Evolutionary conservation across 2,329 filamentous ascomycete species (phyloP).

Genomic region (Aureobasidium subglaciale): DNA sequence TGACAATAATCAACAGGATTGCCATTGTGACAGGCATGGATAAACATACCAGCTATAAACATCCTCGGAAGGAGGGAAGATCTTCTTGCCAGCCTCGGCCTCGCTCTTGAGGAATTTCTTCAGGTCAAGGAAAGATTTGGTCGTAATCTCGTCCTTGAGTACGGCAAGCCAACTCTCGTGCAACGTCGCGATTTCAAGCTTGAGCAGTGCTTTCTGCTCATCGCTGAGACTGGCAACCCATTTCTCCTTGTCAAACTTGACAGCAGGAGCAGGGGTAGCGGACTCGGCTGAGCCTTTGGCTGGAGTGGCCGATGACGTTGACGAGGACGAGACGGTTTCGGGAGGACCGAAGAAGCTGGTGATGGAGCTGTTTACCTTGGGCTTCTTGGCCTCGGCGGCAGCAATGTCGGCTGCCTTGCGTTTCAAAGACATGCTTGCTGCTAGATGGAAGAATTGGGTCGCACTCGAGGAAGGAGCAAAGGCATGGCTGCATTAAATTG

Average conservation of each 20-base stretch:
- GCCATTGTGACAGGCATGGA: neutral
- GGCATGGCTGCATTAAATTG: neutral
- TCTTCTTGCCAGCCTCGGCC: constrained; percentile 62
- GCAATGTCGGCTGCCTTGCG: constrained; percentile 41
- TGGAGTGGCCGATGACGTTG: constrained; percentile 26
- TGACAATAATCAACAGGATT: constrained; percentile 31
- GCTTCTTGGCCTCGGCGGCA: constrained; percentile 42
- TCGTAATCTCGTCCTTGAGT: constrained; percentile 77
- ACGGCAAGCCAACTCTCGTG: constrained; percentile 86
- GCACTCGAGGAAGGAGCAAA: neutral
- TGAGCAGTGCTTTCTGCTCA: constrained; percentile 75
- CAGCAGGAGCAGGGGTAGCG: constrained; percentile 32
- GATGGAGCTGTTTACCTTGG: constrained; percentile 64
- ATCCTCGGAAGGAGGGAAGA: constrained; percentile 82
- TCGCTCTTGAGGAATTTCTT: constrained; percentile 84
- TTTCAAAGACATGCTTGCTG: constrained; percentile 41
- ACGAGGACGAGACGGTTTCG: constrained; percentile 37
- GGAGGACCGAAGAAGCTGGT: constrained; percentile 80
- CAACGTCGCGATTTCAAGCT: constrained; percentile 86
- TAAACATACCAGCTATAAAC: constrained; percentile 82
- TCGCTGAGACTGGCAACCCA: constrained; percentile 74
- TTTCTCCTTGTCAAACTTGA: constrained; percentile 74
- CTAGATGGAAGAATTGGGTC: neutral
- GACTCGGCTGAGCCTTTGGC: constrained; percentile 24
- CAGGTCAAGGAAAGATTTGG: constrained; percentile 73